These are phyloP conservation scores for Aspergillus hancockii DNA, from an alignment of 495 filamentous ascomycete species.

Conservation along the genomic window DNA sequence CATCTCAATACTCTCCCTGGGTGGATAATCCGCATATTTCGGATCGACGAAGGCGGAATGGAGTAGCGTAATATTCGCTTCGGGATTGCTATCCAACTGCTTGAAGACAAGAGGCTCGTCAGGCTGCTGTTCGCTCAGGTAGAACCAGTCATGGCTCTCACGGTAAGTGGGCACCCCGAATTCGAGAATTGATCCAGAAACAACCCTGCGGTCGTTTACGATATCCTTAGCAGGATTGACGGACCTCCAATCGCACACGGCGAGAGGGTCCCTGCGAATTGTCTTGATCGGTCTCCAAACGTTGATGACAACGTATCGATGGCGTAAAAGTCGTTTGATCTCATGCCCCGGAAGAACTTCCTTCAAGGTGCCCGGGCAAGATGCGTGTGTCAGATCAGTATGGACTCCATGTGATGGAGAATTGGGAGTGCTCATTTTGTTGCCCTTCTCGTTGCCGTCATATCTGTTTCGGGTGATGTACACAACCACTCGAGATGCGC, in stretches of 20 bases:
- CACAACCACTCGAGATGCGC: slow-evolving; percentile 11
- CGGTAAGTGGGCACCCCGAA: slow-evolving; percentile 17
- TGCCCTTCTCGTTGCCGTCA: slow-evolving; percentile 12
- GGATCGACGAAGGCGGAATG: slow-evolving; percentile 57
- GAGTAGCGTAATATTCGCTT: slow-evolving; percentile 32
- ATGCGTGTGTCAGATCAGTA: slow-evolving; percentile 18
- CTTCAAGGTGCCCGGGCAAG: slow-evolving; percentile 14
- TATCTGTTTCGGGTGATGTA: slow-evolving; percentile 20
- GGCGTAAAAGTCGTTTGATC: slow-evolving; percentile 50
- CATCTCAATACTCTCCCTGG: slow-evolving; percentile 58
- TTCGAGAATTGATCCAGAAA: slow-evolving; percentile 21
- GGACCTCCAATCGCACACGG: slow-evolving; percentile 35
- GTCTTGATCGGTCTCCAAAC: slow-evolving; percentile 65
- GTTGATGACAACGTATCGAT: slow-evolving; percentile 62
- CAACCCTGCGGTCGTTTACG: slow-evolving; percentile 14
- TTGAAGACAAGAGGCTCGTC: slow-evolving; percentile 33
- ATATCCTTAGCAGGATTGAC: slow-evolving; percentile 21
- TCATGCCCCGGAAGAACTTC: slow-evolving; percentile 34
- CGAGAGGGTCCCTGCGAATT: slow-evolving; percentile 54
- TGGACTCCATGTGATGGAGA: slow-evolving; percentile 25
- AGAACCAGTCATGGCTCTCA: slow-evolving; percentile 30
- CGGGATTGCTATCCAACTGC: slow-evolving; percentile 33
- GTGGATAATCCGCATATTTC: slow-evolving; percentile 33
- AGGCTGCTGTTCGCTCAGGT: slow-evolving; percentile 24
- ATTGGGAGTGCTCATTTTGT: slow-evolving; percentile 14